A percentile compares a stretch with the other conserved stretches of the same genome.
Evolutionary conservation across 2,329 filamentous ascomycete genomes (phyloP).

Genomic region (Xylariaceae sp.): DNA sequence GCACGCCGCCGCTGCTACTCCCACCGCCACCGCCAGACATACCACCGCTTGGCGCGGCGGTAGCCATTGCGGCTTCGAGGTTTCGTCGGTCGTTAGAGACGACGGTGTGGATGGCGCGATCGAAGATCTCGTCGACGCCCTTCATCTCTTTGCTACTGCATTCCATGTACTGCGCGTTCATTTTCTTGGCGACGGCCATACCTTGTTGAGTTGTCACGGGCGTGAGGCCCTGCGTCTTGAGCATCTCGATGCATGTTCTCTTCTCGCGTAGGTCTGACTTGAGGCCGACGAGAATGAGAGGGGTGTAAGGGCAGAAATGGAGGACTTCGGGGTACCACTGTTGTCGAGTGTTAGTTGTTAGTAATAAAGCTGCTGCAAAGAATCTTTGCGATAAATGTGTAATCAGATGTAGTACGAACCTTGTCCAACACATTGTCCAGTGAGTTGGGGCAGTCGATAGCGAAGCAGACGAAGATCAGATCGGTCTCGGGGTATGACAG

Average conservation of each 20-base stretch:
- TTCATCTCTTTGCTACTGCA: conserved; percentile 98
- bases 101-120: conserved; percentile 83
- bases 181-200: conserved; percentile 80
- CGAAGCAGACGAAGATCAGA: conserved; percentile 97
- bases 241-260: conserved; percentile 94
- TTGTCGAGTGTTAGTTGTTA: conserved; percentile 5
- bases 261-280: conserved; percentile 96
- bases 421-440: conserved; percentile 99
- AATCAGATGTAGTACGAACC: conserved; percentile 50
- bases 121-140: conserved; percentile 95
- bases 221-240: conserved; percentile 95
- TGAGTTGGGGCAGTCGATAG: conserved; percentile 97
- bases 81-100: conserved; percentile 74
- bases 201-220: conserved; percentile 92
- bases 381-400: not conserved
- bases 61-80: conserved; percentile 46
- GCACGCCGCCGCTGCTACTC: conserved; percentile 36
- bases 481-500: conserved; percentile 98
- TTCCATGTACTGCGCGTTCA: conserved; percentile 95
- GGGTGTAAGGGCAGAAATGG: conserved; percentile 97
- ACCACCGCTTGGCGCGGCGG: conserved; percentile 32
- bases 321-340: conserved; percentile 99
- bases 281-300: conserved; percentile 89
- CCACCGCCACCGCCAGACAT: conserved; percentile 24
- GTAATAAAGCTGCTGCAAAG: conserved; percentile 1